These are phyloP conservation scores for Drechslera avenae DNA, from an alignment of 2,329 filamentous ascomycete species.

Conservation along the genomic window DNA sequence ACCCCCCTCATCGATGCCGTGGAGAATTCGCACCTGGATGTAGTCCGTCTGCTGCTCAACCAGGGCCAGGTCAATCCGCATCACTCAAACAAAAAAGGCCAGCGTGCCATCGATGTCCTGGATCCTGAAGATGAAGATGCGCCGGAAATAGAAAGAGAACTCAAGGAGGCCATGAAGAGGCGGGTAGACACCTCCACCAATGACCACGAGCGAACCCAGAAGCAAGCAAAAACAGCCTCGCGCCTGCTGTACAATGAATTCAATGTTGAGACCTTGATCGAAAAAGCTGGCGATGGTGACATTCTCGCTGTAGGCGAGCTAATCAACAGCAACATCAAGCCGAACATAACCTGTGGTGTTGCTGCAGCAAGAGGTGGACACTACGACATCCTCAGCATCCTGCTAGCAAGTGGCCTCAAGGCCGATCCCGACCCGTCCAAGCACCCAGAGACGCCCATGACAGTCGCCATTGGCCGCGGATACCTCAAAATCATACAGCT, in stretches of 20 bases:
- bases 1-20: conserved; percentile 95
- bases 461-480: conserved; percentile 87
- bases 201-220: conserved; percentile 35
- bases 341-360: conserved; percentile 85
- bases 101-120: conserved; percentile 87
- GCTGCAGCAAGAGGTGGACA: conserved; percentile 92
- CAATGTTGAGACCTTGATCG: conserved; percentile 55
- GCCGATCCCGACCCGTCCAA: conserved; percentile 69
- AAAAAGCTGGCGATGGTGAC: conserved; percentile 56
- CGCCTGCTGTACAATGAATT: conserved; percentile 57
- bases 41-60: conserved; percentile 81
- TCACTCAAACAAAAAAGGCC: conserved; percentile 87
- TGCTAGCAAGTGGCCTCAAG: conserved; percentile 56
- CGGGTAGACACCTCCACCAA: conserved; percentile 57
- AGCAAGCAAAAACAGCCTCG: conserved; percentile 47
- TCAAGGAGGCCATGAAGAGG: conserved; percentile 62
- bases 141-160: conserved; percentile 77
- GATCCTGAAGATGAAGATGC: conserved; percentile 75
- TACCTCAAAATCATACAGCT: conserved; percentile 85
- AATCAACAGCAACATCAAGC: conserved; percentile 57
- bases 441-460: conserved; percentile 87
- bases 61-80: conserved; percentile 85
- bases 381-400: conserved; percentile 79
- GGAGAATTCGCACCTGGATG: conserved; percentile 89
- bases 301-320: conserved; percentile 56